Base-by-base conservation (phyloP, 768 basidiomycete genomes). In the Cyclocybe aegerita region DNA sequence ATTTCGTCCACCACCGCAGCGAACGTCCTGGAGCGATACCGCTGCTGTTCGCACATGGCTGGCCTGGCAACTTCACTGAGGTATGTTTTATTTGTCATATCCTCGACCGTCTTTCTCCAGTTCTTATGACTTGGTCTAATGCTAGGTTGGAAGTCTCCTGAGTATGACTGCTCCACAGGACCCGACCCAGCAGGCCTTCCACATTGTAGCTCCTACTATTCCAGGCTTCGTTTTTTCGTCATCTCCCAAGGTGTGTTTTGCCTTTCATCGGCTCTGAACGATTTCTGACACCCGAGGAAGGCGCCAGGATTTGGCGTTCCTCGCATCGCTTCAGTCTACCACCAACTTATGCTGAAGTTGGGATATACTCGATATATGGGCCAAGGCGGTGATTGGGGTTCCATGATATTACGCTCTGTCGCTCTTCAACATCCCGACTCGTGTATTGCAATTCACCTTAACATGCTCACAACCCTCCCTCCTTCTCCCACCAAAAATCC, bases 41-140 rank as follows among this genome's bases (percentile, higher is more conserved):
- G 1, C 63, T 83, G 14, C 62, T 82, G n/a, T 81, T 77, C 56
- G 70, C 76, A 9, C 81, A 83, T 54, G 81, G 81, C 4, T 83
- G 81, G 71, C 71, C 69, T 7, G 70, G 70, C 6, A 68, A 66
- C 36, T 71, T 71, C 48, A 63, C 65, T 6, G 69, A 72, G 68
- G 70, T 67, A 38, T 35, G 48, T 40, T 4, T 10, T 7, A 11
- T 15, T 30, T 33, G 33, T 23, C 23, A 23, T 17, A 29, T 10
- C 12, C 9, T n/a, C 38, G 14, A 9, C 14, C 7, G 11, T 2
- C 31, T 23, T 12, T 47, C n/a, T 38, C 34, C 15, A 42, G 31
- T 43, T 9, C 17, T 2, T 32, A 34, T 11, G 37, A 14, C 8
- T 9, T 9, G 2, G 17, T 33, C n/a, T 32, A 2, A n/a, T 39